These are phyloP conservation scores for Emmonsiellopsis sp. DNA, from an alignment of 2,329 filamentous ascomycete genomes.

Conservation along the genomic window DNA sequence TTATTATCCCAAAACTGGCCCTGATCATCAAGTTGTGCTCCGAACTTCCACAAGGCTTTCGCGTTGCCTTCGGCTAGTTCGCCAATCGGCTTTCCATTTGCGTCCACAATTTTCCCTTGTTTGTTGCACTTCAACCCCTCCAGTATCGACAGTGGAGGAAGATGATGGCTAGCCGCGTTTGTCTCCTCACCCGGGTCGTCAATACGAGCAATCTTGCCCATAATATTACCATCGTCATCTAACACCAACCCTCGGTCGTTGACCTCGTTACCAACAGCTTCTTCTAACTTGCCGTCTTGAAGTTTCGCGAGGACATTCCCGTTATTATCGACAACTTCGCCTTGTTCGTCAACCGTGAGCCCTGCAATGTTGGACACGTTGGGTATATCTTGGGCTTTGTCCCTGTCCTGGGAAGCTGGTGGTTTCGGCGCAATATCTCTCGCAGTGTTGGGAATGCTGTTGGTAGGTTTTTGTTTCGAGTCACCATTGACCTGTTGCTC, in stretches of 20 bases:
- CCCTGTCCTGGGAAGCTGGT: conserved; percentile 18
- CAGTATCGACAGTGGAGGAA: conserved; percentile 27
- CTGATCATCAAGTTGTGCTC: conserved; percentile 43
- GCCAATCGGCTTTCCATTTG: conserved; percentile 42
- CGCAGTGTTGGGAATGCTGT: conserved; percentile 16
- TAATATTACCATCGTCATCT: conserved; percentile 40
- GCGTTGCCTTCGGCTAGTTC: conserved; percentile 54
- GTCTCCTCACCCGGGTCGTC: conserved; percentile 29
- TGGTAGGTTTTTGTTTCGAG: conserved; percentile 8
- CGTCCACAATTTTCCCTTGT: conserved; percentile 35
- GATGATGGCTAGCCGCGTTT: conserved; percentile 16
- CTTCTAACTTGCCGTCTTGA: conserved; percentile 20
- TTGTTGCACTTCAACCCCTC: conserved; percentile 37
- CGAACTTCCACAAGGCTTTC: conserved; percentile 47
- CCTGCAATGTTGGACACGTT: conserved; percentile 21
- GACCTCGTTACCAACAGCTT: conserved; percentile 24
- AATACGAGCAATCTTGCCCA: conserved; percentile 35
- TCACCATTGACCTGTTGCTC: not conserved
- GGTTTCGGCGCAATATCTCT: conserved; percentile 17
- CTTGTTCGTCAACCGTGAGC: conserved; percentile 38
- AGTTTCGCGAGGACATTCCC: conserved; percentile 24
- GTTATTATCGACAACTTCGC: conserved; percentile 25
- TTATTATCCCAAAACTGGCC: conserved; percentile 57
- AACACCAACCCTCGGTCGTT: conserved; percentile 36
- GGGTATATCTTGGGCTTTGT: conserved; percentile 26